These are phyloP conservation scores for Plectosphaerella cucumerina DNA, from an alignment of 2,329 filamentous ascomycete genomes.

Conservation along the genomic window DNA sequence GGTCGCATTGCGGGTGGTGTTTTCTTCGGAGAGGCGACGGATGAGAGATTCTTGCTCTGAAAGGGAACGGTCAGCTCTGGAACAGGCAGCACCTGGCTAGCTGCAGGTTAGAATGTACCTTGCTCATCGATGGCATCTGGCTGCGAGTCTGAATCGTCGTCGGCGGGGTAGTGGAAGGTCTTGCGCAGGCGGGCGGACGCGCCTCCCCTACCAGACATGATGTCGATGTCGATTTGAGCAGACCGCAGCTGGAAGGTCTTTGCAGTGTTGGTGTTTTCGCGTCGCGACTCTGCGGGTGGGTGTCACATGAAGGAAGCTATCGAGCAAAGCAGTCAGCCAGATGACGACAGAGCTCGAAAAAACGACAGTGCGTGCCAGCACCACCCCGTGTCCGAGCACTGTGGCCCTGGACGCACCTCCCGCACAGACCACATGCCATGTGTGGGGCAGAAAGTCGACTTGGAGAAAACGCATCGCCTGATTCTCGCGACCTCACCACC, in stretches of 20 bases:
- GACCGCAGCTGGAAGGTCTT: background rate
- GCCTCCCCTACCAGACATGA: conserved; percentile 16
- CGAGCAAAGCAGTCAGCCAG: too few species aligned
- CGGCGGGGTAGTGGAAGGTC: conserved; percentile 71
- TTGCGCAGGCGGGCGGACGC: conserved; percentile 62
- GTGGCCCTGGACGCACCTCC: too few species aligned
- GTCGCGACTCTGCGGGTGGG: too few species aligned
- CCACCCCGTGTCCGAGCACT: too few species aligned
- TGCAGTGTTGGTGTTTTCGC: background rate
- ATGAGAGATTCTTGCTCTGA: conserved; percentile 65
- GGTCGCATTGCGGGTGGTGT: conserved; percentile 52
- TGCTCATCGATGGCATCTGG: conserved; percentile 71
- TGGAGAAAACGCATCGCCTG: background rate
- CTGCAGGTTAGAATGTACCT: conserved; percentile 40
- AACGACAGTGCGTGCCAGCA: too few species aligned
- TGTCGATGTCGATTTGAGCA: background rate
- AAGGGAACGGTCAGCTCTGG: conserved; percentile 8
- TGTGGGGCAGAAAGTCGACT: too few species aligned
- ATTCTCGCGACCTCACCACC: background rate
- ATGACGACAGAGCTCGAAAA: too few species aligned
- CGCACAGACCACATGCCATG: too few species aligned
- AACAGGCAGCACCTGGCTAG: conserved; percentile 1
- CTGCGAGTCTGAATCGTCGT: conserved; percentile 48
- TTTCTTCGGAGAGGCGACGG: conserved; percentile 45
- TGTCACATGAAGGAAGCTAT: too few species aligned